Evolutionary conservation across 768 basidiomycete genomes (phyloP).

Genomic region (Multifurca ochricompacta): DNA sequence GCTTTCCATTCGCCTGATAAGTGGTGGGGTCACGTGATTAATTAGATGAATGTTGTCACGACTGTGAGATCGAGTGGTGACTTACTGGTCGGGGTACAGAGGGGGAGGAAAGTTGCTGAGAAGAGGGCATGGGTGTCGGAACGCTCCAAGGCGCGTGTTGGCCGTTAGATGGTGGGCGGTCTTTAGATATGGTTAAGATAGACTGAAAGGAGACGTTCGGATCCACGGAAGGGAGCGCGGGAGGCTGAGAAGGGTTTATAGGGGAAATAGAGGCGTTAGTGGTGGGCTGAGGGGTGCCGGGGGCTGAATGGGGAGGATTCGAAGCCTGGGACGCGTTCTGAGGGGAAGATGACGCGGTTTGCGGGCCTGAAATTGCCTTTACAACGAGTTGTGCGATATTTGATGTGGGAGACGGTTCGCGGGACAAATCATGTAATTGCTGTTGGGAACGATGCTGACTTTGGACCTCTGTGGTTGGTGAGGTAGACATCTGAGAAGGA

Average conservation of each 20-base stretch:
- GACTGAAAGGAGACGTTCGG: constrained; percentile 24
- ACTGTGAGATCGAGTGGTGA: not conserved
- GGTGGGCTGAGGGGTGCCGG: constrained; percentile 28
- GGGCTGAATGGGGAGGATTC: constrained; percentile 23
- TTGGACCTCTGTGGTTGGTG: constrained; percentile 16
- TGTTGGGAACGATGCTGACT: constrained; percentile 15
- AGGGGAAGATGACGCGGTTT: constrained; percentile 24
- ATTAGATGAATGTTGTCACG: not conserved
- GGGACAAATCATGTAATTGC: constrained; percentile 15
- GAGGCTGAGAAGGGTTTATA: constrained; percentile 26
- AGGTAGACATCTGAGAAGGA: constrained; percentile 21
- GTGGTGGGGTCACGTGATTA: constrained; percentile 20
- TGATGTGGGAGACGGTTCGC: constrained; percentile 16
- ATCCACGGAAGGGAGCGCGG: constrained; percentile 10
- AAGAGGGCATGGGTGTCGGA: constrained; percentile 1
- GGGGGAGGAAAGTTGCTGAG: constrained; percentile 16
- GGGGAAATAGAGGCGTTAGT: constrained; percentile 28
- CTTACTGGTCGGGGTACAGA: constrained; percentile 16
- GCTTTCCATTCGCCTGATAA: constrained; percentile 44
- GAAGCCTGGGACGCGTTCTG: constrained; percentile 32
- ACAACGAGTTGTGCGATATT: constrained; percentile 22
- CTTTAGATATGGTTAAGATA: constrained; percentile 21
- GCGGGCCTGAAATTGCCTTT: constrained; percentile 19
- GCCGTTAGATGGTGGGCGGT: constrained; percentile 18
- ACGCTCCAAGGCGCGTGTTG: constrained; percentile 22